Evolutionary conservation across 1,139 yeast species (phyloP).

Genomic region (Kurtzmaniella quercitrusa): DNA sequence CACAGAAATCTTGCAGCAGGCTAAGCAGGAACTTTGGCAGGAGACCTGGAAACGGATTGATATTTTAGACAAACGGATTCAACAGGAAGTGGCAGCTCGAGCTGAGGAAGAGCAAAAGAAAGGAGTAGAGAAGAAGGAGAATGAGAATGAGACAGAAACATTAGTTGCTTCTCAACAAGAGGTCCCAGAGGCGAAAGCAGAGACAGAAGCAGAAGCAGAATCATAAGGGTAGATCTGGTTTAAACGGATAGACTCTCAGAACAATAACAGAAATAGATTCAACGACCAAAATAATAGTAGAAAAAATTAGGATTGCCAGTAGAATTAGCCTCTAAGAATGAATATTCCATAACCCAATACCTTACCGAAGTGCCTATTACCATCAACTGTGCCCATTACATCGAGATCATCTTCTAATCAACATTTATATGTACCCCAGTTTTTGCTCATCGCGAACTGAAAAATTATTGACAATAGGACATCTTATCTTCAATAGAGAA

Average conservation of each 20-base stretch:
- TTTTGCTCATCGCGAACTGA: not conserved
- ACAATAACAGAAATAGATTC: too few species aligned
- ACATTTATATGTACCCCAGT: not conserved
- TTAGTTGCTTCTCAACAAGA: not conserved
- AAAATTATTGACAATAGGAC: not conserved
- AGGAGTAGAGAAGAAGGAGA: conserved; percentile 6
- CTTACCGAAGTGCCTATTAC: too few species aligned
- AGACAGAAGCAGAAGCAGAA: too few species aligned
- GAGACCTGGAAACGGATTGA: conserved; percentile 43
- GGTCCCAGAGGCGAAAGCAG: too few species aligned
- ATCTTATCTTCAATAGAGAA: not conserved
- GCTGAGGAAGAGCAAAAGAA: conserved; percentile 3
- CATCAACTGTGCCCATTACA: too few species aligned
- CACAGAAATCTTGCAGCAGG: conserved; percentile 20
- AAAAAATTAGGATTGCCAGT: too few species aligned
- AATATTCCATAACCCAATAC: too few species aligned
- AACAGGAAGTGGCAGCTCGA: conserved; percentile 18
- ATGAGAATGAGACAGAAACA: not conserved
- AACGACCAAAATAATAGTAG: too few species aligned
- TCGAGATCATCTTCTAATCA: not conserved
- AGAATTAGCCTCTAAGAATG: too few species aligned
- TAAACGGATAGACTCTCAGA: too few species aligned
- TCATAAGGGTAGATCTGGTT: too few species aligned
- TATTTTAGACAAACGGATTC: conserved; percentile 41
- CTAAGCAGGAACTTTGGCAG: conserved; percentile 25